Conservation (phyloP, 2,329 filamentous ascomycete species). For the Xylogone sp. region DNA sequence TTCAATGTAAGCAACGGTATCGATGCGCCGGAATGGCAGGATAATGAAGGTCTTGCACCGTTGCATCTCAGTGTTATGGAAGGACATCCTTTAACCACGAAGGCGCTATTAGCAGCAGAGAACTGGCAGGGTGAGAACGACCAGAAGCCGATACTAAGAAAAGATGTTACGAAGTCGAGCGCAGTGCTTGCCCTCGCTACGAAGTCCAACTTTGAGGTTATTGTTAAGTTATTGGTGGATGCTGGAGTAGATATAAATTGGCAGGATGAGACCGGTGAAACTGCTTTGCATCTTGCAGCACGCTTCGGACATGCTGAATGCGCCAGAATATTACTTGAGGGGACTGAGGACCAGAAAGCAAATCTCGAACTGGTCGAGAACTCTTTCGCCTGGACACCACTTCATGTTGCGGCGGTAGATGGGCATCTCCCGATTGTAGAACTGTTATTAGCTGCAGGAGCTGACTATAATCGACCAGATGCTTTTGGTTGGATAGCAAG, state of each 20-base stretch:
- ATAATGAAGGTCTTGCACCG: constrained; percentile 85
- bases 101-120: constrained; percentile 75
- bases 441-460: constrained; percentile 73
- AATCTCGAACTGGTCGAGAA: constrained; percentile 76
- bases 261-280: constrained; percentile 85
- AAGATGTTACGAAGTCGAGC: constrained; percentile 74
- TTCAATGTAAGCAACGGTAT: constrained; percentile 84
- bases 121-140: constrained; percentile 64
- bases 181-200: constrained; percentile 85
- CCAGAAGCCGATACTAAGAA: constrained; percentile 61
- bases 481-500: constrained; percentile 91
- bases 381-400: constrained; percentile 89
- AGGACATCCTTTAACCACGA: constrained; percentile 82
- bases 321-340: constrained; percentile 69
- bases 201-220: constrained; percentile 79
- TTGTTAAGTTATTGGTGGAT: constrained; percentile 83
- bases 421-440: constrained; percentile 73
- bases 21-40: constrained; percentile 85
- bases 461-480: constrained; percentile 70
- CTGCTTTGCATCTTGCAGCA: constrained; percentile 86
- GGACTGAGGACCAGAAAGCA: constrained; percentile 65
- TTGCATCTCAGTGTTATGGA: constrained; percentile 90
- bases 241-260: constrained; percentile 92
- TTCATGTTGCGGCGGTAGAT: constrained; percentile 90
- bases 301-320: constrained; percentile 83